Percentiles rank a stretch among this genome's conserved stretches.
Evolutionary conservation across 192 early-diverging fungal genomes (phyloP).

Genomic region (Umbelopsis sp.): DNA sequence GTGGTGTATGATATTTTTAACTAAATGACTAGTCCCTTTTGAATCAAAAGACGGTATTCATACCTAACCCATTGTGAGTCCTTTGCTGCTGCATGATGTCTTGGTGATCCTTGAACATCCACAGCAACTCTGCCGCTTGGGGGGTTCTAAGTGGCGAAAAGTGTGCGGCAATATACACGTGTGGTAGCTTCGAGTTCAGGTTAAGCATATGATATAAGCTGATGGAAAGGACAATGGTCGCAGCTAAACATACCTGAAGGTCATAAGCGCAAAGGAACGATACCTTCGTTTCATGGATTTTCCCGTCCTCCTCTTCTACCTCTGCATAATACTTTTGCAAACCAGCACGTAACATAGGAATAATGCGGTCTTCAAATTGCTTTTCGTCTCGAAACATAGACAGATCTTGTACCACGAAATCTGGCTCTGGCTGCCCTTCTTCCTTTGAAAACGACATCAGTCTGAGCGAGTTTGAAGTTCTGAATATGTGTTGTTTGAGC

Average conservation of each 20-base stretch:
- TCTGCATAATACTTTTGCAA: slow-evolving; percentile 48
- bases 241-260: slow-evolving; percentile 33
- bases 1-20: not conserved
- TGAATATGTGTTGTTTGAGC: slow-evolving; percentile 50
- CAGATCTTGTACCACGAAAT: slow-evolving; percentile 27
- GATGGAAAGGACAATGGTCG: not conserved
- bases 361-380: slow-evolving; percentile 28
- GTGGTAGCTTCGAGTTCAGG: slow-evolving; percentile 31
- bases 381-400: slow-evolving; percentile 37
- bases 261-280: slow-evolving; percentile 59
- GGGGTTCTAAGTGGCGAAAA: slow-evolving; percentile 29
- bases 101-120: slow-evolving; percentile 51
- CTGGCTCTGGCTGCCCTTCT: slow-evolving; percentile 18
- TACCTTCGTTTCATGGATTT: slow-evolving; percentile 51
- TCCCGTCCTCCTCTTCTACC: slow-evolving; percentile 22
- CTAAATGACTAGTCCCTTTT: not conserved
- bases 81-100: slow-evolving; percentile 58
- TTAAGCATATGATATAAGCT: not conserved
- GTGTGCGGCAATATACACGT: slow-evolving; percentile 39
- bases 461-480: slow-evolving; percentile 51
- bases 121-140: slow-evolving; percentile 36
- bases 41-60: not conserved
- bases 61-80: slow-evolving; percentile 75
- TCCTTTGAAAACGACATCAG: slow-evolving; percentile 45
- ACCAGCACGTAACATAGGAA: slow-evolving; percentile 45